Conservation (phyloP, 768 basidiomycete species). For the Pluteus cervinus region DNA sequence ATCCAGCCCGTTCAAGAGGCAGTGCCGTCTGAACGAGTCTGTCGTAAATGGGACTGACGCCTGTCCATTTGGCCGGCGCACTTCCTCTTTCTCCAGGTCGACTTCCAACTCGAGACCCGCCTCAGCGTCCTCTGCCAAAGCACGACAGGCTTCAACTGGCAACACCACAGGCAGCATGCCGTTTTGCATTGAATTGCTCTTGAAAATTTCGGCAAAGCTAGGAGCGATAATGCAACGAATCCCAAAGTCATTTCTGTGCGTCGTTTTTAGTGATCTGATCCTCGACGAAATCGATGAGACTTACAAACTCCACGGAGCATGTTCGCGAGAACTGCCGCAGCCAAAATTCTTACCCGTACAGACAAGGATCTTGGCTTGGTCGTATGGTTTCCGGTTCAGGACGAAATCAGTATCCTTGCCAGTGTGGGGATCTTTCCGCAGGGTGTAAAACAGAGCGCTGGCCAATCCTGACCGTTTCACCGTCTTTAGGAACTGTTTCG, state of each 20-base stretch:
- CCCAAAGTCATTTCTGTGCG: slow-evolving; percentile 75
- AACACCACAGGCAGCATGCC: slow-evolving; percentile 81
- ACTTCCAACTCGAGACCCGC: slow-evolving; percentile 74
- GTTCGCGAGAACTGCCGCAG: slow-evolving; percentile 85
- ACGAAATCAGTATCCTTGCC: slow-evolving; percentile 81
- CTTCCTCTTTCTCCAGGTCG: slow-evolving; percentile 77
- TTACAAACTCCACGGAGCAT: slow-evolving; percentile 84
- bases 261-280: slow-evolving; percentile 5
- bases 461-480: slow-evolving; percentile 86
- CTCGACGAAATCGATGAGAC: slow-evolving; percentile 18
- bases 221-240: slow-evolving; percentile 85
- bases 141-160: slow-evolving; percentile 62
- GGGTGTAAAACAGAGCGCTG: slow-evolving; percentile 74
- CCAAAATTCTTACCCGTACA: slow-evolving; percentile 89
- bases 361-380: slow-evolving; percentile 72
- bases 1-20: slow-evolving; percentile 92
- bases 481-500: slow-evolving; percentile 91
- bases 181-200: slow-evolving; percentile 87
- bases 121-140: slow-evolving; percentile 73
- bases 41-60: slow-evolving; percentile 69
- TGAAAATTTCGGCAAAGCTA: slow-evolving; percentile 89
- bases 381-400: slow-evolving; percentile 75
- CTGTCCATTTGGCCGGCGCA: slow-evolving; percentile 70
- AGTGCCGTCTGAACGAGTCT: slow-evolving; percentile 90
- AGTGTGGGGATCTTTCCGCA: slow-evolving; percentile 72